These are phyloP conservation scores for Powellomyces hirtus DNA, from an alignment of 192 early-diverging fungal species.

Conservation along the genomic window DNA sequence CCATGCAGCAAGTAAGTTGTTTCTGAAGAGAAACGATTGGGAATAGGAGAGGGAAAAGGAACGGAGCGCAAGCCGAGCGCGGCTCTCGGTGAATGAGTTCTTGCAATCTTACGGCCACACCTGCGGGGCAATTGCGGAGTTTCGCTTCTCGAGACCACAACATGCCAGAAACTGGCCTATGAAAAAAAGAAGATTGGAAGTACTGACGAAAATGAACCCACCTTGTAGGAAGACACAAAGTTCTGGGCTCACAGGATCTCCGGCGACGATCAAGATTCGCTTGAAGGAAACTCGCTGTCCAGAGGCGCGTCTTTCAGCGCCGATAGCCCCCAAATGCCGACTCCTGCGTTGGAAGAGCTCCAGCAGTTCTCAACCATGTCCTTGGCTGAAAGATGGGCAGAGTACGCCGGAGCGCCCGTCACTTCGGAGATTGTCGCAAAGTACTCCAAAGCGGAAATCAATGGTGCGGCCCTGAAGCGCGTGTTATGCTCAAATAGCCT, in stretches of 20 bases:
- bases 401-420: conserved; percentile 47
- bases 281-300: conserved; percentile 23
- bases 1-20: conserved; percentile 25
- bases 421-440: conserved; percentile 52
- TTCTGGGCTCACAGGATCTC: conserved; percentile 32
- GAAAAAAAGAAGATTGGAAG: background rate
- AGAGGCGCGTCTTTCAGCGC: background rate
- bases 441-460: conserved; percentile 24
- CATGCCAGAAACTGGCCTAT: no score
- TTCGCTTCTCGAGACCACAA: no score
- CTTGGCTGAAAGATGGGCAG: conserved; percentile 54
- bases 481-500: no score
- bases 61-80: no score
- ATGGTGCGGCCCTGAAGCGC: conserved; percentile 16
- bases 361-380: conserved; percentile 32
- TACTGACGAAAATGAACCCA: background rate
- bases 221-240: conserved; percentile 30
- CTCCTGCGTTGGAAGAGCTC: conserved; percentile 17
- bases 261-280: background rate
- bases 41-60: background rate
- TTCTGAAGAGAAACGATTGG: no score
- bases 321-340: background rate
- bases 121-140: background rate
- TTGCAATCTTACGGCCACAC: no score
- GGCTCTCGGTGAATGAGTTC: no score